Percentiles rank a stretch among this genome's conserved stretches.
phyloP scores from a whole-genome alignment of 2,329 filamentous ascomycete genomes.

The Verticillium nubilum region DNA sequence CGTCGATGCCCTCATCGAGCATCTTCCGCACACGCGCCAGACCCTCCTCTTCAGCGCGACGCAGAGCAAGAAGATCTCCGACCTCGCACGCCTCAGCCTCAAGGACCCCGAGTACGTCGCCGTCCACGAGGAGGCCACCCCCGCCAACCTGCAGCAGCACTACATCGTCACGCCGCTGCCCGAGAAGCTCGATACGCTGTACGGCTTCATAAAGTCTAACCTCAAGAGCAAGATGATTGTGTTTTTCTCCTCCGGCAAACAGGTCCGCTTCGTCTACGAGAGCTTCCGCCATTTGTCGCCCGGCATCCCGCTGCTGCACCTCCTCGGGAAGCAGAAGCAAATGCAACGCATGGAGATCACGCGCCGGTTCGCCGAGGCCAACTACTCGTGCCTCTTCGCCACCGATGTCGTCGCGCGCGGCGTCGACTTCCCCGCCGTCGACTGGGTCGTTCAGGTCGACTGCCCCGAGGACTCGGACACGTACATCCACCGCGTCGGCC shows the following conservation, averaged over 20 bases:
- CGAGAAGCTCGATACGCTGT: conserved; percentile 88
- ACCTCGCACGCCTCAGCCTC: conserved; percentile 82
- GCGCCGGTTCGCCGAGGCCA: conserved; percentile 71
- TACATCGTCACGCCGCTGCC: conserved; percentile 81
- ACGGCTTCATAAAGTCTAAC: conserved; percentile 86
- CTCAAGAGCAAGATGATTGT: conserved; percentile 93
- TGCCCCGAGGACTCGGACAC: conserved; percentile 95
- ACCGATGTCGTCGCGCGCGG: conserved; percentile 94
- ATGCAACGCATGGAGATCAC: conserved; percentile 83
- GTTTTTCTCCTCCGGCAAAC: conserved; percentile 91
- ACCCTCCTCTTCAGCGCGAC: conserved; percentile 95
- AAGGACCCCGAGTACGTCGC: conserved; percentile 92
- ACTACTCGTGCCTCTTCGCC: conserved; percentile 84
- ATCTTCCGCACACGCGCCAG: conserved; percentile 79
- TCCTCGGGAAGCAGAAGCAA: conserved; percentile 93
- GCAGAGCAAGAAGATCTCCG: conserved; percentile 89
- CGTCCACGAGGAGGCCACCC: conserved; percentile 87
- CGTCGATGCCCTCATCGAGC: conserved; percentile 88
- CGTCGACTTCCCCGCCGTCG: conserved; percentile 91
- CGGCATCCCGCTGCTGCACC: conserved; percentile 85
- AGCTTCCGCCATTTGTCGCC: conserved; percentile 89
- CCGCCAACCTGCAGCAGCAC: conserved; percentile 79
- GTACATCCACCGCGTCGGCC: conserved; percentile 92
- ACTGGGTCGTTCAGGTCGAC: conserved; percentile 99
- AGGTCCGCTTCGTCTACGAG: conserved; percentile 94